Base-by-base conservation (phyloP, 2,329 filamentous ascomycete genomes). In the Aureobasidium sp. region DNA sequence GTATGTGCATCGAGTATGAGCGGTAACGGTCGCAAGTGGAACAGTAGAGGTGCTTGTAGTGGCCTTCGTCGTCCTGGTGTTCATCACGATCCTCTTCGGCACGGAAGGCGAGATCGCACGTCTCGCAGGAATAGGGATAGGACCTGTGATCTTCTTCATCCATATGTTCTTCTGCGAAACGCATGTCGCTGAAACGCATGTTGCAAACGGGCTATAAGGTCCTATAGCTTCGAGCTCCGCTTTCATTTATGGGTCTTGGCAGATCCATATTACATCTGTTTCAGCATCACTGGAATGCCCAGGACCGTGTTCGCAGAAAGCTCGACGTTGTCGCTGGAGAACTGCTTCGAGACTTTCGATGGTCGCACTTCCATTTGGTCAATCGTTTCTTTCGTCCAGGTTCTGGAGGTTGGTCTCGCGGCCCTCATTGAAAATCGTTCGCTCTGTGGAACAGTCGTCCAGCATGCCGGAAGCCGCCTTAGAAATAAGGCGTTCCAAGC, bases 41-140 rank as follows among this genome's bases (percentile, higher is more conserved):
- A 61, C 72, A 76, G 64, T 75, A 74, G 55, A 69, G 65, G 39
- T 58, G 64, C 51, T 45, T 36, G 53, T 57, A 57, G 53, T 73
- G 71, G 22, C 63, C 64, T 8, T 45, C 51, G 1, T 34, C 47
- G 1, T 39, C 20, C 41, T 51, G 44, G 34, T 60, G 57, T 3
- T 51, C 20, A 25, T 60, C 57, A 22, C 44, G 57, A 29, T 3
- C 41, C 11, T 39, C n/a, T 25, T 42, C 25, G 45, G 36, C 14
- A 20, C 51, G 53, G 15, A 57, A 57, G 8, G 17, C 2, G 11
- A 27, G 2, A 41, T 22, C n/a, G n/a, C 37, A 51, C 37, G 53
- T 71, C 70, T 22, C 53, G n/a, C 53, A 57, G 25, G 25, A n/a
- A 41, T 34, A 34, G 7, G 41, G 37, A 15, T 36, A 57, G 5